Conservation (phyloP, 495 filamentous ascomycete species). For the Aspergillus taichungensis region DNA sequence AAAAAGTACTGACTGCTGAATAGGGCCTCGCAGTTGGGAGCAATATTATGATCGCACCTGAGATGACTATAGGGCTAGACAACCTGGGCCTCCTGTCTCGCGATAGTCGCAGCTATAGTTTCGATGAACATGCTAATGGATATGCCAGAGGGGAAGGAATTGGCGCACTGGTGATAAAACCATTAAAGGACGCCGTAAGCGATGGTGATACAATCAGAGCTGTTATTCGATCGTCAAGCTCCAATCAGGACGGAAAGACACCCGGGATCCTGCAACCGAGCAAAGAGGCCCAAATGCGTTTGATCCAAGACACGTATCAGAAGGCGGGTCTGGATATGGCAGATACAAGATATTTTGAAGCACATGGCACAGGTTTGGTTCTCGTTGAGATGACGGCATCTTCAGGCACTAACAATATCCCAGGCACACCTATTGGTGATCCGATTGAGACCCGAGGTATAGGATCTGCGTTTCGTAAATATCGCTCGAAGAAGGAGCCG, state of each 20-base stretch:
- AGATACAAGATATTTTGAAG: slow-evolving; percentile 37
- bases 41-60: too few species aligned
- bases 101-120: slow-evolving; percentile 29
- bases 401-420: not conserved
- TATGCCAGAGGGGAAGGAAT: slow-evolving; percentile 40
- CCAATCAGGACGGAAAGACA: slow-evolving; percentile 47
- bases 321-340: slow-evolving; percentile 23
- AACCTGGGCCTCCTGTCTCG: slow-evolving; percentile 24
- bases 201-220: slow-evolving; percentile 39
- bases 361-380: slow-evolving; percentile 33
- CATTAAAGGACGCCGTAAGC: slow-evolving; percentile 24
- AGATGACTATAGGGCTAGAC: slow-evolving; percentile 9
- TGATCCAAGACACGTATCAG: slow-evolving; percentile 36
- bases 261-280: slow-evolving; percentile 35
- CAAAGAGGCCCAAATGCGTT: slow-evolving; percentile 22
- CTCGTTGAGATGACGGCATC: not conserved
- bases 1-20: too few species aligned
- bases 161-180: slow-evolving; percentile 33
- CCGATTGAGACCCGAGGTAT: slow-evolving; percentile 34
- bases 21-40: not conserved
- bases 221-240: slow-evolving; percentile 21
- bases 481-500: slow-evolving; percentile 11
- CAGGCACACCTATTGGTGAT: slow-evolving; percentile 42
- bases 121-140: slow-evolving; percentile 34
- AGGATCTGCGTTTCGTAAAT: slow-evolving; percentile 9